phyloP scores from a whole-genome alignment of 345 rosid species.

The Psidium guajava region DNA sequence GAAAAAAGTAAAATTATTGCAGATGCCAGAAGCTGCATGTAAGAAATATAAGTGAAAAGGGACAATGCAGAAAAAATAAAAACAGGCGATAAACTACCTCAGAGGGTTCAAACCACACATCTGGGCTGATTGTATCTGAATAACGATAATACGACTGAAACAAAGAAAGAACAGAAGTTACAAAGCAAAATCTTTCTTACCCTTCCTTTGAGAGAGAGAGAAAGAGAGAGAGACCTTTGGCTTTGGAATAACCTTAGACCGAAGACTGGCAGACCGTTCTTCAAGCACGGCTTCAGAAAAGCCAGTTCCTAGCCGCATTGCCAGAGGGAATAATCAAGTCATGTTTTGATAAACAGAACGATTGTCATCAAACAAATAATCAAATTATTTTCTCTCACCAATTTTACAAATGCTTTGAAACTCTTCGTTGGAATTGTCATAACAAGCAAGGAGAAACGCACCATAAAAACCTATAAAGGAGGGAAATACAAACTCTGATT shows the following conservation, averaged over 20 bases:
- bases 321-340: neutral
- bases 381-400: slow-evolving; percentile 31
- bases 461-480: slow-evolving; percentile 63
- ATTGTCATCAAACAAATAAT: neutral
- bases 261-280: slow-evolving; percentile 73
- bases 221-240: slow-evolving; percentile 59
- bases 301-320: slow-evolving; percentile 52
- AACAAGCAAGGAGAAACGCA: slow-evolving; percentile 90
- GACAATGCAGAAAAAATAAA: neutral
- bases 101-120: slow-evolving; percentile 89
- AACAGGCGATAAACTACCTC: slow-evolving; percentile 42
- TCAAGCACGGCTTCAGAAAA: slow-evolving; percentile 81
- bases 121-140: slow-evolving; percentile 60
- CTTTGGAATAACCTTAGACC: slow-evolving; percentile 57
- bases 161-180: slow-evolving; percentile 2
- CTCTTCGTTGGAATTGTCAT: slow-evolving; percentile 69
- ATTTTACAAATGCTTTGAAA: slow-evolving; percentile 92
- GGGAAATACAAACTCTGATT: neutral
- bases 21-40: neutral
- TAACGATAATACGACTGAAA: slow-evolving; percentile 67
- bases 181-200: neutral
- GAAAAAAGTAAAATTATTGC: neutral
- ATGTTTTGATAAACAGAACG: neutral
- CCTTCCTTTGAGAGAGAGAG: neutral
- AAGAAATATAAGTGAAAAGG: neutral